Percentiles rank a stretch among this genome's conserved stretches.
phyloP scores from a whole-genome alignment of 2,329 filamentous ascomycete genomes.

The Cladophialophora immunda region DNA sequence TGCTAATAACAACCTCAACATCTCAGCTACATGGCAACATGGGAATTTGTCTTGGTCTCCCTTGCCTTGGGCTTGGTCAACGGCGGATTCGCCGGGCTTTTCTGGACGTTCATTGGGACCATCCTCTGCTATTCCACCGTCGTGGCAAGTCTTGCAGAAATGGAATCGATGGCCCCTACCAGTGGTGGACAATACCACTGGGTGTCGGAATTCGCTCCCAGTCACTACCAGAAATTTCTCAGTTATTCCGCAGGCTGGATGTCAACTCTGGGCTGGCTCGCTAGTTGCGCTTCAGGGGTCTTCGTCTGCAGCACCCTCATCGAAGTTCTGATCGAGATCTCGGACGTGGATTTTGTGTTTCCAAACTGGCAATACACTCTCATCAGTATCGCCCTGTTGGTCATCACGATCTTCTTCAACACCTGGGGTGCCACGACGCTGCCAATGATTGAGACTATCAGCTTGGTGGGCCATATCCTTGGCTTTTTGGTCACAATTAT shows the following conservation, averaged over 20 bases:
- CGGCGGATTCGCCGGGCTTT: constrained; percentile 38
- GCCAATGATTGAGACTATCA: constrained; percentile 40
- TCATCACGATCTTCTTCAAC: constrained; percentile 41
- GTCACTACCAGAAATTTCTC: constrained; percentile 51
- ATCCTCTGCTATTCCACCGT: constrained; percentile 73
- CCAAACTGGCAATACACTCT: constrained; percentile 44
- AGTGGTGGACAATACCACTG: no score
- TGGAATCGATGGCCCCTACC: constrained; percentile 53
- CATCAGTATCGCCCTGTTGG: constrained; percentile 41
- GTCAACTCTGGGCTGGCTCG: constrained; percentile 49
- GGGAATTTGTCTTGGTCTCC: constrained; percentile 43
- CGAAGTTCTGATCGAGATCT: constrained; percentile 48
- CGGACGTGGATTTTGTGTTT: constrained; percentile 38
- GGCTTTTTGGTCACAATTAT: constrained; percentile 40
- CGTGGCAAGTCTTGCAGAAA: constrained; percentile 67
- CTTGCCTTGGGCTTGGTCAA: constrained; percentile 29
- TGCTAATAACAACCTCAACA: neutral
- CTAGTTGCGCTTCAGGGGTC: constrained; percentile 45
- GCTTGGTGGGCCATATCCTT: constrained; percentile 39
- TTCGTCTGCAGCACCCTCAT: constrained; percentile 50
- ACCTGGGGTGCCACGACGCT: constrained; percentile 38
- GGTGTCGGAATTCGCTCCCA: constrained; percentile 48
- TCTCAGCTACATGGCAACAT: constrained; percentile 43
- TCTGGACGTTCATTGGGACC: constrained; percentile 52
- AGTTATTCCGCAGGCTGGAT: constrained; percentile 56